Evolutionary conservation across 2,329 filamentous ascomycete species (phyloP), one percentile per base, ranked within the genome.

Genomic region (Ceratocystis albifundus): DNA sequence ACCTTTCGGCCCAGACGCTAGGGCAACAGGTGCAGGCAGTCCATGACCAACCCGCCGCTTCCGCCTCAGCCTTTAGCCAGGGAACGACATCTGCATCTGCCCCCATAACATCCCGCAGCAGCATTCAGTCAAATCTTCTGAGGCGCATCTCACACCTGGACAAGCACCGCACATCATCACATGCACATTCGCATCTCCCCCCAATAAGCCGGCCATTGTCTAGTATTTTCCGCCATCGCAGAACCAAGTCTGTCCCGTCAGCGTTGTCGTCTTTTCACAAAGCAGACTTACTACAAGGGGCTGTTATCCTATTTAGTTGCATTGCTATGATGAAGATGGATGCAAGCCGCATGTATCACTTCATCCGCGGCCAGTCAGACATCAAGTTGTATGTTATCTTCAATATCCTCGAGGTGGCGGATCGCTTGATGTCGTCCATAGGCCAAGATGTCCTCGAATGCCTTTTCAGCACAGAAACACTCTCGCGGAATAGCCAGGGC

Each of bases 341-440:
- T 74, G 94, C 94, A 4, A 96, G 92, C 73, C 85, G 92, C 64
- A 96, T 97, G 90, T 99, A 99, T 73, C 94, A 99, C 75, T 92
- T 92, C 72, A 96, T 99, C 71, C 88, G 93, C 61, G 94, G 91
- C 0, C 94, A 99, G 75, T 93, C 92, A 1, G 92, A 93, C 6
- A 96, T 99, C 77, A 99, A 99, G 74, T 82, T 99, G 10, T 99
- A 99, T 74, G 94, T 99, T 68, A 97, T 99, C 66, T 99, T 96
- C 80, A 99, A 99, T 73, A 89, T 96, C 44, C 84, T 99, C 4
- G 94, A 99, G 76, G 89, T 95, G 1, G 88, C 88, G 65, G 94
- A 99, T 75, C 88, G 92, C 6, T 81, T 99, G 0, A 84, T 97
- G 36, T 90, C 90, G 0, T 93, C 94, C 0, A 80, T 99, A 2